phyloP scores from a whole-genome alignment of 2,329 filamentous ascomycete genomes.

The Aspergillus terreus region DNA sequence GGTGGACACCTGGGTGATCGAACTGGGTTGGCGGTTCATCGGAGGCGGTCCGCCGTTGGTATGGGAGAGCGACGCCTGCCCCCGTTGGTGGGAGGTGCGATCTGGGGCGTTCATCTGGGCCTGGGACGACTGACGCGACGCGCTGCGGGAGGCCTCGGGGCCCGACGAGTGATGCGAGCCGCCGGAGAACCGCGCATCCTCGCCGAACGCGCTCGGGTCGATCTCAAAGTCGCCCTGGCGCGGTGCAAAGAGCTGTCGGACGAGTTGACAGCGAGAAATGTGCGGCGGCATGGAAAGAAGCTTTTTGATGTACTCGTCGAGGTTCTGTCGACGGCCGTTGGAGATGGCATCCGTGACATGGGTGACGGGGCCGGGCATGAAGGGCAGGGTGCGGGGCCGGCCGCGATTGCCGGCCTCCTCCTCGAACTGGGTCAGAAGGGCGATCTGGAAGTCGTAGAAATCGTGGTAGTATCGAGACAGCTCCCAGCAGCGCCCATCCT shows the following conservation, averaged over 20 bases:
- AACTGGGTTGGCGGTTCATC: constrained; percentile 51
- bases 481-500: constrained; percentile 90
- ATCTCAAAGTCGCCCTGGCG: constrained; percentile 91
- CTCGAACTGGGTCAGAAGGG: constrained; percentile 85
- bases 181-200: constrained; percentile 72
- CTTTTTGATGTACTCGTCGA: constrained; percentile 95
- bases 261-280: constrained; percentile 78
- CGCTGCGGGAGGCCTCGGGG: constrained; percentile 57
- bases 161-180: constrained; percentile 65
- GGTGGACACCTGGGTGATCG: constrained; percentile 45
- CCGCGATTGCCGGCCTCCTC: constrained; percentile 86
- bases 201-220: constrained; percentile 61
- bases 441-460: constrained; percentile 98
- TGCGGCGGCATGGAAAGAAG: constrained; percentile 77
- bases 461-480: constrained; percentile 94
- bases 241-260: constrained; percentile 87
- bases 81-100: constrained; percentile 39
- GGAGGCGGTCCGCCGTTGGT: constrained; percentile 38
- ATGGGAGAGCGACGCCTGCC: constrained; percentile 29
- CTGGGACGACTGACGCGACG: constrained; percentile 63
- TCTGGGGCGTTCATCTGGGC: constrained; percentile 57
- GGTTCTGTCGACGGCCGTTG: constrained; percentile 83
- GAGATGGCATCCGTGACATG: constrained; percentile 98
- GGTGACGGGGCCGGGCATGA: constrained; percentile 96
- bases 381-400: constrained; percentile 78